Evolutionary conservation across 352 stramenopile species (phyloP), one percentile per base, ranked within the genome.

Genomic region (Pythium angustatum): DNA sequence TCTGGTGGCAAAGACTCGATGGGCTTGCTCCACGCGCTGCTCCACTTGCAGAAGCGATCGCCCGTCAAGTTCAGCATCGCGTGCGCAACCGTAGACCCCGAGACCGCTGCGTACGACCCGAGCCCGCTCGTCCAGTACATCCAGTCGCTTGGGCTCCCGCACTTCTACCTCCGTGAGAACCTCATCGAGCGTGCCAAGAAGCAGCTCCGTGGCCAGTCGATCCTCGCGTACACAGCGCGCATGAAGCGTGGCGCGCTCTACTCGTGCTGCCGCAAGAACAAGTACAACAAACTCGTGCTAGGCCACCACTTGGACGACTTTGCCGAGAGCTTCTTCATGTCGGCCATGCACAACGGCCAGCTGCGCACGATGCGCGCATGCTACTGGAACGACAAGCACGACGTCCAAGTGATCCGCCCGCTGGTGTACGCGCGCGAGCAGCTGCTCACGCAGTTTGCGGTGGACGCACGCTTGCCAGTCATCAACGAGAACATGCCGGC

Each of bases 401-500:
- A 98, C 73, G 71, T 99, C 12, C 78, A 84, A 21, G 87, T 99
- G 1, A 97, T 99, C 54, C 87, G 96, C 0, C 96, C 96, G 15
- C 71, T 99, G 4, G 90, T 90, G 14, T 98, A 98, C 75, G 90
- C 86, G 26, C 87, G 96, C 27, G 96, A 99, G 75, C 85, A 83
- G 45, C 61, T 94, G 24, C 94, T 95, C 72, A 95, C 89, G 59
- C 36, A 79, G 31, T 81, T 81, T 69, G 74, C 74, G 3, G 50
- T 66, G 21, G 77, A 78, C 47, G 82, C 84, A 22, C 84, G 92
- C n/a, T 76, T 98, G 1, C 96, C 95, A 2, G 78, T 99, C 3
- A 98, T 99, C 52, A 98, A 98, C 73, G 96, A 99, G 70, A 99
- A 98, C 75, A 98, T 93, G 62, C 96, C 96, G 24, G 91, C 94